Evolutionary conservation across 306 rosid genomes (phyloP).

Genomic region (Glycine tomentella): DNA sequence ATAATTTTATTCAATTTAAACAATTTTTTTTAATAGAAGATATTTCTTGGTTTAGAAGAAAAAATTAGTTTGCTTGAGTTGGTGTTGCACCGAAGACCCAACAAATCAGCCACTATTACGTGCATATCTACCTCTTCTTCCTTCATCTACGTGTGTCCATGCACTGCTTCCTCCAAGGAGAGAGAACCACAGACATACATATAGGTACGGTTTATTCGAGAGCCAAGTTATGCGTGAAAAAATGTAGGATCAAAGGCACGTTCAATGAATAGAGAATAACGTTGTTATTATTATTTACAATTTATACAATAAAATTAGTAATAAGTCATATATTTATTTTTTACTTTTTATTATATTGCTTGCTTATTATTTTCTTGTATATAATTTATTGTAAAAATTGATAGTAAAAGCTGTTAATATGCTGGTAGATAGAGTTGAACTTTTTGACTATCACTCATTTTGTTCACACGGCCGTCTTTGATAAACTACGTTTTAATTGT

Average conservation of each 20-base stretch:
- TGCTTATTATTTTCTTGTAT: no score
- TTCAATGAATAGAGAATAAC: neutral
- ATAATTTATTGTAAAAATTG: neutral
- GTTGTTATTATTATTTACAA: no score
- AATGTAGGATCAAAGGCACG: neutral
- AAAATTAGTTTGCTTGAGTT: neutral
- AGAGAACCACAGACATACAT: neutral
- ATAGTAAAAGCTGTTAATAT: neutral
- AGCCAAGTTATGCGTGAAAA: neutral
- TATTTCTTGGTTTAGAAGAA: no score
- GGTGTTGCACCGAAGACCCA: constrained; percentile 26
- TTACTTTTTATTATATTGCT: no score
- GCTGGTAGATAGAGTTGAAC: neutral
- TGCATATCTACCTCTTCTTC: neutral
- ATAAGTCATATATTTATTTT: no score
- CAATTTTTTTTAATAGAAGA: no score
- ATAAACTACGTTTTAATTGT: neutral
- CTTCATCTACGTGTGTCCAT: constrained; percentile 25
- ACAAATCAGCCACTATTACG: constrained; percentile 43
- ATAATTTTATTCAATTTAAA: no score
- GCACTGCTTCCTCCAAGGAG: neutral
- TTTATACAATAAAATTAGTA: no score
- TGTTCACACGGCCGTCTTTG: constrained; percentile 3
- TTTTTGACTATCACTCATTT: neutral
- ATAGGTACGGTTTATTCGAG: neutral